These are phyloP conservation scores for Sphaerulina populicola DNA, from an alignment of 2,329 filamentous ascomycete species.

Conservation along the genomic window DNA sequence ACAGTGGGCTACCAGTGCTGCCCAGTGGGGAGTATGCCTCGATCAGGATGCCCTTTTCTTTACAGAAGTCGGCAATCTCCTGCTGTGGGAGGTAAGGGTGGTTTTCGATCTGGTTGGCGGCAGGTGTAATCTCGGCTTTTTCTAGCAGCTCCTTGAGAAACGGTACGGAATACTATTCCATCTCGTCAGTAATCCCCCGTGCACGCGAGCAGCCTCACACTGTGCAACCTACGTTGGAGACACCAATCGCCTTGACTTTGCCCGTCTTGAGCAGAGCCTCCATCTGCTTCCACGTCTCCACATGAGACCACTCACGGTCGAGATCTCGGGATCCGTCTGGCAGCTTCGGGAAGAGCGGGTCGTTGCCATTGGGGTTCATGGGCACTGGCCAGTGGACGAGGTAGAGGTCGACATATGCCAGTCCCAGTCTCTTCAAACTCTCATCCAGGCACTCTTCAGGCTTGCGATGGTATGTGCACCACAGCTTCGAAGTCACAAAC, in stretches of 20 bases:
- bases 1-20: conserved; percentile 43
- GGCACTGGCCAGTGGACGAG: conserved; percentile 71
- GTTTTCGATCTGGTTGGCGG: conserved; percentile 47
- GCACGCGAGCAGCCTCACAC: neutral
- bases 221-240: conserved; percentile 34
- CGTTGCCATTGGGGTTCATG: conserved; percentile 69
- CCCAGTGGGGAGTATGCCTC: conserved; percentile 57
- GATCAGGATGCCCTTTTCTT: conserved; percentile 59
- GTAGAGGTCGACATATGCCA: conserved; percentile 75
- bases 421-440: conserved; percentile 62
- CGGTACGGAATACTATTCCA: conserved; percentile 36
- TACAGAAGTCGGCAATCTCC: conserved; percentile 62
- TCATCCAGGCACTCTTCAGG: conserved; percentile 62
- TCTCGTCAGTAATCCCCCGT: neutral
- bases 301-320: conserved; percentile 58
- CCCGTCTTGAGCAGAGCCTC: conserved; percentile 51
- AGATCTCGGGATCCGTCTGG: conserved; percentile 68
- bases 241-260: conserved; percentile 45
- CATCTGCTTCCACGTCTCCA: conserved; percentile 70
- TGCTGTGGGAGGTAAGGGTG: conserved; percentile 63
- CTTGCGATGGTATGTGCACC: conserved; percentile 68
- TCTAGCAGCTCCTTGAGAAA: conserved; percentile 44
- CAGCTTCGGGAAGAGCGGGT: conserved; percentile 63
- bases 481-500: conserved; percentile 79
- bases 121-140: conserved; percentile 21